Conservation (phyloP, 2,329 filamentous ascomycete genomes). For the Lachnellula cervina region DNA sequence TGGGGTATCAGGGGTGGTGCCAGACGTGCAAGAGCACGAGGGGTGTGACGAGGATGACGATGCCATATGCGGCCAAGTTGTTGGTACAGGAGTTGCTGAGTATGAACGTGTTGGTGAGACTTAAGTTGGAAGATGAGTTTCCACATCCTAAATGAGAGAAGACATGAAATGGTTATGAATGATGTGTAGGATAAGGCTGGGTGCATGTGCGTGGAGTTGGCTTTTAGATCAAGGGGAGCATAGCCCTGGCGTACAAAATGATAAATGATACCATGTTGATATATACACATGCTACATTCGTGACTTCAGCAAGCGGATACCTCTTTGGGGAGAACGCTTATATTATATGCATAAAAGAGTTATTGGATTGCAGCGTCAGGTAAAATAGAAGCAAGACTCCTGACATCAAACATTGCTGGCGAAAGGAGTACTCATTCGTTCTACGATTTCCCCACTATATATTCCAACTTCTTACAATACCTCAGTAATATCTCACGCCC, state of each 20-base stretch:
- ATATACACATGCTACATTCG: not conserved
- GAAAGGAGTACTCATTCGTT: too few species aligned
- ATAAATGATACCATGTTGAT: not conserved
- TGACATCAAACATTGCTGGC: too few species aligned
- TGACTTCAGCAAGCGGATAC: too few species aligned
- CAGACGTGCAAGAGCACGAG: slow-evolving; percentile 84
- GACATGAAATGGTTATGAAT: not conserved
- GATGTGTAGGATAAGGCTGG: not conserved
- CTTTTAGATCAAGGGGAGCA: slow-evolving; percentile 1
- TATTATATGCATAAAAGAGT: too few species aligned
- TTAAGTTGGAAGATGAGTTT: slow-evolving; percentile 93
- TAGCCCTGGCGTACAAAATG: slow-evolving; percentile 7
- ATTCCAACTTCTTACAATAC: too few species aligned
- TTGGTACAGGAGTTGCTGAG: slow-evolving; percentile 93
- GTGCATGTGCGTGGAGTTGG: not conserved
- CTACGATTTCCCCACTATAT: too few species aligned
- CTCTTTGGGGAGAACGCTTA: too few species aligned
- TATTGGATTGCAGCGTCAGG: too few species aligned
- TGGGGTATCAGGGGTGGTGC: slow-evolving; percentile 94
- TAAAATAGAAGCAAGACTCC: too few species aligned
- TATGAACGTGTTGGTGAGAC: slow-evolving; percentile 94
- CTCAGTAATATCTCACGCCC: too few species aligned
- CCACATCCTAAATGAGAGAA: slow-evolving; percentile 40
- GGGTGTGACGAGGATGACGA: slow-evolving; percentile 85
- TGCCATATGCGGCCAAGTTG: slow-evolving; percentile 96